Evolutionary conservation across 2,329 filamentous ascomycete species (phyloP).

Genomic region (Calonectria montana): DNA sequence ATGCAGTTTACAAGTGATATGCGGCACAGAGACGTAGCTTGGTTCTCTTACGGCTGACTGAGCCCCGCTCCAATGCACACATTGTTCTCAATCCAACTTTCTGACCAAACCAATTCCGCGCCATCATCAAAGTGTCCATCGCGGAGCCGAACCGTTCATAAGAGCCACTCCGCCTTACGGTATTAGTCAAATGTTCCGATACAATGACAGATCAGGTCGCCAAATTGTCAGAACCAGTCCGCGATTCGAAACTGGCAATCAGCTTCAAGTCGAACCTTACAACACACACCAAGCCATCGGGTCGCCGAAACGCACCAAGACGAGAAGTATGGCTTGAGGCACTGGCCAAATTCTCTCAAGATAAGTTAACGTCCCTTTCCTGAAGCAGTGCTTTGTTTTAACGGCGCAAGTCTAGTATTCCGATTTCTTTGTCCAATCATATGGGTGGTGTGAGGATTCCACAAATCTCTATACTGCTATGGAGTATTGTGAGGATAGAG

Average conservation of each 20-base stretch:
- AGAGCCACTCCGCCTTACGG: neutral
- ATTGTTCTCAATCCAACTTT: neutral
- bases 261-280: neutral
- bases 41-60: no score
- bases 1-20: neutral
- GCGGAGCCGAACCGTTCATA: neutral
- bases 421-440: slow-evolving; percentile 29
- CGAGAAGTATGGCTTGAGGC: slow-evolving; percentile 17
- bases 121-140: neutral
- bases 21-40: neutral
- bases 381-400: neutral
- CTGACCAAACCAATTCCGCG: neutral
- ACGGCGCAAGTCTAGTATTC: slow-evolving; percentile 11
- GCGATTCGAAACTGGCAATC: slow-evolving; percentile 22
- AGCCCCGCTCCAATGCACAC: neutral
- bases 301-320: neutral
- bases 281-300: slow-evolving; percentile 13
- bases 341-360: slow-evolving; percentile 23
- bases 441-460: slow-evolving; percentile 26
- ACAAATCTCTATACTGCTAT: slow-evolving; percentile 22
- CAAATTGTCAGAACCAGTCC: slow-evolving; percentile 31
- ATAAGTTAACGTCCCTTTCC: neutral
- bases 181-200: neutral
- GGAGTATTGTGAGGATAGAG: slow-evolving; percentile 29
- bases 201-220: neutral